Percentiles rank a stretch among this genome's conserved stretches.
These are phyloP conservation scores for Claviceps purpurea DNA, from an alignment of 2,329 filamentous ascomycete genomes.

Conservation along the genomic window DNA sequence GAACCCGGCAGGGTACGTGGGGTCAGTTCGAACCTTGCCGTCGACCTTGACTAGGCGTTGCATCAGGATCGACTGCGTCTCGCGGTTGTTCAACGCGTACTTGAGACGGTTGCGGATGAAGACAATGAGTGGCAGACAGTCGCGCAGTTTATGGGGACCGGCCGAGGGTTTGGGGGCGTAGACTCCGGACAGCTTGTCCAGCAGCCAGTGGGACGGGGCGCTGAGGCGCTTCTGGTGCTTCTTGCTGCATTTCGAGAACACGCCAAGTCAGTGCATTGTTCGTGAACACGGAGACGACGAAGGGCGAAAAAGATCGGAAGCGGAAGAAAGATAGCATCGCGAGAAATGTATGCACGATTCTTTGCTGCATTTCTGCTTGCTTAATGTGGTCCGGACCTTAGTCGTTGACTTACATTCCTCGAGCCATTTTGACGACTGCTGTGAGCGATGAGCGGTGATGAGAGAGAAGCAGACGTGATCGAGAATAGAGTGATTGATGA, in stretches of 20 bases:
- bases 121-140: constrained; percentile 97
- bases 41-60: constrained; percentile 99
- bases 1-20: constrained; percentile 94
- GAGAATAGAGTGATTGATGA: too few species aligned
- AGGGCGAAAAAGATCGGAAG: neutral
- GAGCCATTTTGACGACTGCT: constrained; percentile 44
- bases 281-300: too few species aligned
- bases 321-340: too few species aligned
- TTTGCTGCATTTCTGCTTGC: neutral
- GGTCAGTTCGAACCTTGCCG: constrained; percentile 97
- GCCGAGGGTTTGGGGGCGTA: constrained; percentile 57
- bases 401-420: constrained; percentile 42
- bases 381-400: neutral
- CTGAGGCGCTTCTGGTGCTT: constrained; percentile 99
- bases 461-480: constrained; percentile 4
- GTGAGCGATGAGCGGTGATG: constrained; percentile 22
- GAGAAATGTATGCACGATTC: neutral
- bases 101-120: constrained; percentile 96
- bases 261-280: neutral
- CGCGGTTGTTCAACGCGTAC: constrained; percentile 98
- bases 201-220: constrained; percentile 98
- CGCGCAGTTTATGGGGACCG: constrained; percentile 98
- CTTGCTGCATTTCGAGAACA: constrained; percentile 46
- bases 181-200: constrained; percentile 97
- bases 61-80: constrained; percentile 97